phyloP scores from a whole-genome alignment of 345 rosid genomes.

The Passiflora organensis region DNA sequence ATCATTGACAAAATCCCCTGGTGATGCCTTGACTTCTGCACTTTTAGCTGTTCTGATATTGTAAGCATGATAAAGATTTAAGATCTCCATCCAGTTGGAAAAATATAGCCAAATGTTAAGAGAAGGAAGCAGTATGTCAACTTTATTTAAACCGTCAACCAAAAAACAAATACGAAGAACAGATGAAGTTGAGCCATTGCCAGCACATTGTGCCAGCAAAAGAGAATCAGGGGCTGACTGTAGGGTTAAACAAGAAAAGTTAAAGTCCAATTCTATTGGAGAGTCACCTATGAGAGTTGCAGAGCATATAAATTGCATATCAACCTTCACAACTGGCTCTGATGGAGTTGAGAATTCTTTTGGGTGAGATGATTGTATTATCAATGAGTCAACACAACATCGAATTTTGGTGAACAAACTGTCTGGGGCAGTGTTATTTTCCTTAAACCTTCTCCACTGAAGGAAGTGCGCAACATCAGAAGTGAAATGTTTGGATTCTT shows the following conservation, averaged over 20 bases:
- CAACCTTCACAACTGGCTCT: constrained; percentile 56
- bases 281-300: constrained; percentile 49
- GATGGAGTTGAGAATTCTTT: constrained; percentile 29
- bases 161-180: constrained; percentile 44
- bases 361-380: constrained; percentile 31
- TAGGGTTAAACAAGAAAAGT: constrained; percentile 44
- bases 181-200: constrained; percentile 32
- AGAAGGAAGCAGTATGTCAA: constrained; percentile 61
- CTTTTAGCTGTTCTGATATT: constrained; percentile 33
- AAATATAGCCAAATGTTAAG: constrained; percentile 67
- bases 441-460: constrained; percentile 37
- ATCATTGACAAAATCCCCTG: constrained; percentile 19
- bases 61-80: constrained; percentile 34
- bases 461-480: constrained; percentile 54
- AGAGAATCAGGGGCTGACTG: constrained; percentile 44
- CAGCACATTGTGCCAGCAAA: constrained; percentile 52
- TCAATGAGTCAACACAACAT: constrained; percentile 48
- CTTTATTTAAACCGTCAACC: constrained; percentile 29
- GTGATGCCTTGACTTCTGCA: constrained; percentile 17
- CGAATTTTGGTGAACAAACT: constrained; percentile 33
- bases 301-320: constrained; percentile 50
- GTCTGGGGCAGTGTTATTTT: constrained; percentile 30
- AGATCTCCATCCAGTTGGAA: constrained; percentile 49
- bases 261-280: constrained; percentile 37
- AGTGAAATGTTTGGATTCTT: constrained; percentile 48